Percentiles rank a stretch among this genome's conserved stretches.
Evolutionary conservation across 805 yeast genomes (phyloP).

Genomic region (Monosporozyma servazzii): DNA sequence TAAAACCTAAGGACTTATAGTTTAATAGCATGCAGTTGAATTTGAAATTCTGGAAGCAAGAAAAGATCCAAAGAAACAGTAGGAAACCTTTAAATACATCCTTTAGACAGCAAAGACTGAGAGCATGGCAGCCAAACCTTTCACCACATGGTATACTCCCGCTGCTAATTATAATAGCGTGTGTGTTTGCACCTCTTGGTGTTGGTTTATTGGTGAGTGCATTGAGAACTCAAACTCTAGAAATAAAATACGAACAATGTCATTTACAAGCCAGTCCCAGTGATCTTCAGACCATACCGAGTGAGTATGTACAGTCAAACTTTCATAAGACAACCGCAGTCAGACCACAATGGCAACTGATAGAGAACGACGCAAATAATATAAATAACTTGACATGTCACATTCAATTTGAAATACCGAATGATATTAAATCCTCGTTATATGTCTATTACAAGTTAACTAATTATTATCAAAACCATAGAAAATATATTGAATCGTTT

Average conservation of each 20-base stretch:
- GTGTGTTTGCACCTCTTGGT: constrained; percentile 85
- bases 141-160: constrained; percentile 93
- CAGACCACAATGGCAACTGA: constrained; percentile 57
- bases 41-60: background rate
- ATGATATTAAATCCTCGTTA: constrained; percentile 58
- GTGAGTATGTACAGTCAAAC: constrained; percentile 46
- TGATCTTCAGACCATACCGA: constrained; percentile 46
- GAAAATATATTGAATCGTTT: constrained; percentile 81
- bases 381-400: constrained; percentile 40
- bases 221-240: constrained; percentile 60
- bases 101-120: constrained; percentile 60
- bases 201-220: constrained; percentile 69
- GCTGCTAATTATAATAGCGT: constrained; percentile 57
- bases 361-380: constrained; percentile 33
- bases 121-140: constrained; percentile 72
- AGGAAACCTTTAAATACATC: constrained; percentile 62
- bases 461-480: constrained; percentile 87
- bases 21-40: background rate
- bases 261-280: constrained; percentile 37
- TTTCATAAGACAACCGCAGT: constrained; percentile 37
- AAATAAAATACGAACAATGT: constrained; percentile 70
- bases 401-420: constrained; percentile 62
- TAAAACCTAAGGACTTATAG: background rate
- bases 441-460: constrained; percentile 78
- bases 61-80: background rate